Base-by-base conservation (phyloP, 257 asterid species). In the Capsicum rhomboideum region DNA sequence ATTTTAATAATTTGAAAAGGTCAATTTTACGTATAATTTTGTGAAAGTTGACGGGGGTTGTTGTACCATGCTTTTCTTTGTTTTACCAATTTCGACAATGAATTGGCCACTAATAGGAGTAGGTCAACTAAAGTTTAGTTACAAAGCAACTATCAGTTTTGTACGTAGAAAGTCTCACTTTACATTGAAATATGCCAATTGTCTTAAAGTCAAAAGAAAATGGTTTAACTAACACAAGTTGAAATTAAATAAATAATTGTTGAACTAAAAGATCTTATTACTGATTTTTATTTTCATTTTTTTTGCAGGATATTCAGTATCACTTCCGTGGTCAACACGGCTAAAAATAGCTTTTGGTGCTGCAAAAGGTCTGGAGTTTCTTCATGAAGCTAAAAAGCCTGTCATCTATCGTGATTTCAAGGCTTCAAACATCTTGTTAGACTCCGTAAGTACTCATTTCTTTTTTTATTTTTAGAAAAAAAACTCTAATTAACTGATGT, bases 331-430 rank as follows among this genome's bases (percentile, higher is more conserved):
- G 99, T 86, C 95, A 63, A 89, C 97, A 31, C 91, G 99, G 82
- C 91, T 96, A 92, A 94, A 94, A 84, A 96, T 96, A 61, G 98
- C 98, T 16, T 69, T 88, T 80, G 99, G 98, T 78, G 98, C 98
- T 80, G 99, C 99, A 14, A 91, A 93, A 78, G 99, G 98, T 10
- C 97, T 96, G 29, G 97, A 92, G 12, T 94, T 94, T 87, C 97
- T 96, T n/a, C 99, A 96, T 44, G 99, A 93, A 86, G 96, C 99
- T 55, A 90, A 93, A 80, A 91, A 96, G 67, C 97, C 97, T 10
- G 97, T 96, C 23, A 94, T 96, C 16, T 96, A 93, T 83, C 93
- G 99, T 17, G 99, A 96, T 84, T 96, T 96, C 80, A 96, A 96
- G 82, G 95, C 95, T 12, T 96, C 99, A 16, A 96, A 96, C 84